A percentile compares a stretch with the other conserved stretches of the same genome.
Conservation (phyloP, 768 basidiomycete genomes). For the Calvatia gigantea region DNA sequence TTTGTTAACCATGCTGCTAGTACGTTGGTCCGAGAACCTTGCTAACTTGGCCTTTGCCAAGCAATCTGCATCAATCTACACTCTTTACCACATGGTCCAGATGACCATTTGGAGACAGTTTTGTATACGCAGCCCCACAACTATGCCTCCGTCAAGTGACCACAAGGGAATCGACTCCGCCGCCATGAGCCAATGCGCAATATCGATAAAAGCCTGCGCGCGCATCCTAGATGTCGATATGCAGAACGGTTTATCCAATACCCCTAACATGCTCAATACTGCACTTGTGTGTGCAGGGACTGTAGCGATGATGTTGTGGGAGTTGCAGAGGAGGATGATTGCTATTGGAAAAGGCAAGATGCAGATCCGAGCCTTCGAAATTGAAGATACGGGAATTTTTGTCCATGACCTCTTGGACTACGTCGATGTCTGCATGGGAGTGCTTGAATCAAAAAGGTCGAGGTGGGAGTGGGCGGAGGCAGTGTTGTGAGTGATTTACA, state of each 20-base stretch:
- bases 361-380: not conserved
- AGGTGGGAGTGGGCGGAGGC: slow-evolving; percentile 31
- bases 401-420: slow-evolving; percentile 31
- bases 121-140: not conserved
- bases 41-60: slow-evolving; percentile 44
- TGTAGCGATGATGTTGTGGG: slow-evolving; percentile 58
- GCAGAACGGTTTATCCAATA: slow-evolving; percentile 37
- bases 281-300: slow-evolving; percentile 50
- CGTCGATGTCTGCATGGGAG: slow-evolving; percentile 37
- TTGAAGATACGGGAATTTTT: slow-evolving; percentile 3
- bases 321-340: slow-evolving; percentile 37
- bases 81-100: slow-evolving; percentile 44
- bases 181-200: slow-evolving; percentile 3
- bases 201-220: slow-evolving; percentile 53
- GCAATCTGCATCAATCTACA: slow-evolving; percentile 56
- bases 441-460: slow-evolving; percentile 33
- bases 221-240: slow-evolving; percentile 54
- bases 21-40: slow-evolving; percentile 51
- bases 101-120: slow-evolving; percentile 36
- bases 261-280: slow-evolving; percentile 38
- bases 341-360: slow-evolving; percentile 18
- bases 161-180: not conserved
- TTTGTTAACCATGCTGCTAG: not conserved
- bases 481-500: slow-evolving; percentile 28
- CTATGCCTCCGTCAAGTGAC: not conserved